Percentiles rank a stretch among this genome's conserved stretches.
Conservation (phyloP, 768 basidiomycete species). For the Lactarius trivialis region DNA sequence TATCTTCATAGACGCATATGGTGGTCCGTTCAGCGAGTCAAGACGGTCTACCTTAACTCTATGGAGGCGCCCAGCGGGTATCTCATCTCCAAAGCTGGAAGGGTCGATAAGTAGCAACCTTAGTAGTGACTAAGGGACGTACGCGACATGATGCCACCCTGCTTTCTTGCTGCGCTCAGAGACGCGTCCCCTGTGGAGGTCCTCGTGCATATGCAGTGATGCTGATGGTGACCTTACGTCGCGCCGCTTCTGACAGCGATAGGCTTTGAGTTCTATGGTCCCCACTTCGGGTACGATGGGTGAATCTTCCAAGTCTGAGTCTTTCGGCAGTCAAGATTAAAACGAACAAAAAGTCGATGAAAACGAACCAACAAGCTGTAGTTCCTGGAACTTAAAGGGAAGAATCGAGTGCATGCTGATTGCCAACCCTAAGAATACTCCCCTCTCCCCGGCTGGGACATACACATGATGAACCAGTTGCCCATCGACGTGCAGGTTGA, state of each 20-base stretch:
- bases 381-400: slow-evolving; percentile 9
- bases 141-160: slow-evolving; percentile 9
- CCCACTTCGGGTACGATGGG: slow-evolving; percentile 2
- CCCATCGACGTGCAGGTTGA: neutral
- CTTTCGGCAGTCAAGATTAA: neutral
- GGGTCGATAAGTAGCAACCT: neutral
- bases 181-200: neutral
- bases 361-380: neutral
- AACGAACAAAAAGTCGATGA: neutral
- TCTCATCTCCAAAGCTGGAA: slow-evolving; percentile 1
- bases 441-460: neutral
- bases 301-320: neutral
- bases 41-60: neutral
- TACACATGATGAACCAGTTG: neutral
- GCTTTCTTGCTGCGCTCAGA: slow-evolving; percentile 7
- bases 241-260: neutral
- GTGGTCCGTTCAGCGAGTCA: neutral
- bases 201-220: no score
- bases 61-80: neutral
- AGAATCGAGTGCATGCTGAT: neutral
- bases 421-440: neutral
- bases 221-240: no score
- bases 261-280: neutral
- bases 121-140: neutral
- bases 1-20: neutral